phyloP scores from a whole-genome alignment of 2,329 filamentous ascomycete species.

The Aspergillus fructus region DNA sequence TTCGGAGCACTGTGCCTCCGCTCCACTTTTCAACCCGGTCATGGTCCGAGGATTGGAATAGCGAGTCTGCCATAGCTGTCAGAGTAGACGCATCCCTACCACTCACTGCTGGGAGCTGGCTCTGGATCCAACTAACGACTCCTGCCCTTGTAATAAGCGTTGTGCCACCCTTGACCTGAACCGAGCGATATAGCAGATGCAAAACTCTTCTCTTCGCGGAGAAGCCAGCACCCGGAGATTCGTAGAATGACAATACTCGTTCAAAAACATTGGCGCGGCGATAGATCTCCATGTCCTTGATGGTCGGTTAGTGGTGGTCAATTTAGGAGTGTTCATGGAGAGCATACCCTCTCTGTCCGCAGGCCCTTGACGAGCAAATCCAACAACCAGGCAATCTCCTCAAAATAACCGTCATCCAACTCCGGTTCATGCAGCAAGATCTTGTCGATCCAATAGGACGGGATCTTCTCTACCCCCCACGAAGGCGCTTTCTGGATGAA shows the following conservation, averaged over 20 bases:
- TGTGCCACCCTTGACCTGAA: constrained; percentile 69
- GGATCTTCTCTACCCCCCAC: constrained; percentile 64
- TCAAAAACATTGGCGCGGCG: constrained; percentile 68
- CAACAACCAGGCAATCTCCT: constrained; percentile 73
- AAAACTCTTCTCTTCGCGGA: constrained; percentile 63
- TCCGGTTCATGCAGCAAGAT: constrained; percentile 73
- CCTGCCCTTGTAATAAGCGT: constrained; percentile 78
- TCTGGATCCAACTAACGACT: constrained; percentile 71
- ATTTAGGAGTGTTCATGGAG: constrained; percentile 1
- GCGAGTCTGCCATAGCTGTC: constrained; percentile 57
- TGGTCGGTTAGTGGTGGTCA: constrained; percentile 12
- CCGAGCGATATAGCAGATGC: constrained; percentile 63
- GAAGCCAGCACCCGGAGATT: constrained; percentile 63
- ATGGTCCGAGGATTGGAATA: constrained; percentile 66
- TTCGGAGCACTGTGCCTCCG: constrained; percentile 45
- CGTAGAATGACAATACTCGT: constrained; percentile 68
- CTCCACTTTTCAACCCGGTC: constrained; percentile 69
- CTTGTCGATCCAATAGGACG: constrained; percentile 63
- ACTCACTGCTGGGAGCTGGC: constrained; percentile 55
- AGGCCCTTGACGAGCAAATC: constrained; percentile 67
- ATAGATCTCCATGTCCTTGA: constrained; percentile 49
- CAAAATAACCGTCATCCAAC: constrained; percentile 70
- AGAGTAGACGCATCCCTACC: constrained; percentile 41
- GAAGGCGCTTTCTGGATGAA: constrained; percentile 76
- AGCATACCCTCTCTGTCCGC: constrained; percentile 53